A percentile compares a stretch with the other conserved stretches of the same genome.
Evolutionary conservation across 2,329 filamentous ascomycete species (phyloP).

Genomic region (Fusarium austroafricanum): DNA sequence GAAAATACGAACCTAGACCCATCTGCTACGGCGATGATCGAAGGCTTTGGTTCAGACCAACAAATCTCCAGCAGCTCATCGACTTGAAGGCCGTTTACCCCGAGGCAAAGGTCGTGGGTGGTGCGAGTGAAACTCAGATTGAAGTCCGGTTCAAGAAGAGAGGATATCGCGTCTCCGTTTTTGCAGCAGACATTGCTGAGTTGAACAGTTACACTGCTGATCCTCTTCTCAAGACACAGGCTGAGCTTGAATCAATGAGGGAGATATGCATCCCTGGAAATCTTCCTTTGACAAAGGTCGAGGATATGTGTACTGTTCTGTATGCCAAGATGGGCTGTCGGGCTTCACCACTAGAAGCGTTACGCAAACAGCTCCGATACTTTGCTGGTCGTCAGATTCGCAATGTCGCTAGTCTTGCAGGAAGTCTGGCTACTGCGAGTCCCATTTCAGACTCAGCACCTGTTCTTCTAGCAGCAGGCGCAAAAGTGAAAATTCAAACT

Average conservation of each 20-base stretch:
- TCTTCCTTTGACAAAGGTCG: neutral
- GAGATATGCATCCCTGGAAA: neutral
- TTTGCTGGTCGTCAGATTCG: conserved; percentile 4
- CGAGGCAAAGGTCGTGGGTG: neutral
- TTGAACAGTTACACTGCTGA: neutral
- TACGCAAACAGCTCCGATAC: neutral
- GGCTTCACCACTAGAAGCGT: neutral
- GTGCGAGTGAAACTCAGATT: conserved; percentile 2
- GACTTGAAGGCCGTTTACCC: neutral
- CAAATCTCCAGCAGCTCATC: neutral
- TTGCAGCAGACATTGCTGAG: neutral
- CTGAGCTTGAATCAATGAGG: neutral
- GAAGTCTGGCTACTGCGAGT: conserved; percentile 3
- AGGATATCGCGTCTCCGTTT: neutral
- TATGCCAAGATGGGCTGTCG: neutral
- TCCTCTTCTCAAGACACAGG: neutral
- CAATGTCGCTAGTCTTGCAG: neutral
- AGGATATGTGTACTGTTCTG: neutral
- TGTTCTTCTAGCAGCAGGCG: neutral
- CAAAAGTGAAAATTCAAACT: neutral
- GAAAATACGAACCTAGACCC: neutral
- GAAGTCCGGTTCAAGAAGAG: conserved; percentile 9
- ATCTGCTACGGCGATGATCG: neutral
- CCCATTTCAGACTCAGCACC: neutral
- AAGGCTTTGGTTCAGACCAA: conserved; percentile 1